These are phyloP conservation scores for Penicillium desertorum DNA, from an alignment of 495 filamentous ascomycete genomes.

Conservation along the genomic window DNA sequence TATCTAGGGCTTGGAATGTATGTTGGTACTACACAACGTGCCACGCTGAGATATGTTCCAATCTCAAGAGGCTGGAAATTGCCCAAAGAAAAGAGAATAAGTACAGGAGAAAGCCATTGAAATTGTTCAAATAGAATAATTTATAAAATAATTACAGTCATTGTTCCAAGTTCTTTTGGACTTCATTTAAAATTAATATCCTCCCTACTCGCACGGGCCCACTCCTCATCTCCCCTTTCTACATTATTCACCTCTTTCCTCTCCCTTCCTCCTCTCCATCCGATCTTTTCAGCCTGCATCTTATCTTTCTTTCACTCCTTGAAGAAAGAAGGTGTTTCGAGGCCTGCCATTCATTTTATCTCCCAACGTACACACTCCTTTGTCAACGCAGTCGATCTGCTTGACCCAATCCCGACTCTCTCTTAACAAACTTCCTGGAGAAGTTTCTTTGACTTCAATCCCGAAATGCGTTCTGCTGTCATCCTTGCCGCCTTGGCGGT, in stretches of 20 bases:
- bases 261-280: slow-evolving; percentile 20
- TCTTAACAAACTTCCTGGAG: slow-evolving; percentile 40
- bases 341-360: slow-evolving; percentile 46
- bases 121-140: background rate
- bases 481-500: slow-evolving; percentile 61
- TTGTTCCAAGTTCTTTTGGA: background rate
- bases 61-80: slow-evolving; percentile 27
- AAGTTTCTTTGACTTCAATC: slow-evolving; percentile 35
- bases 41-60: slow-evolving; percentile 24
- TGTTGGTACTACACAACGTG: slow-evolving; percentile 25
- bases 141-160: background rate
- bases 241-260: slow-evolving; percentile 28
- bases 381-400: slow-evolving; percentile 44
- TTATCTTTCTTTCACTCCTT: slow-evolving; percentile 37
- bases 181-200: slow-evolving; percentile 13
- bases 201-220: slow-evolving; percentile 25
- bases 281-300: slow-evolving; percentile 19
- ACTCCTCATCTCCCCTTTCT: slow-evolving; percentile 16
- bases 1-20: slow-evolving; percentile 23
- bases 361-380: slow-evolving; percentile 26
- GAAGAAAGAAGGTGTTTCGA: slow-evolving; percentile 34
- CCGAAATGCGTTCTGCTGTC: slow-evolving; percentile 65
- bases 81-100: slow-evolving; percentile 18
- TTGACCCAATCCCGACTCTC: slow-evolving; percentile 18
- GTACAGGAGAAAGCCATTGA: slow-evolving; percentile 5